A percentile compares a stretch with the other conserved stretches of the same genome.
Conservation (phyloP, 2,329 filamentous ascomycete species). For the Colletotrichum plurivorum region DNA sequence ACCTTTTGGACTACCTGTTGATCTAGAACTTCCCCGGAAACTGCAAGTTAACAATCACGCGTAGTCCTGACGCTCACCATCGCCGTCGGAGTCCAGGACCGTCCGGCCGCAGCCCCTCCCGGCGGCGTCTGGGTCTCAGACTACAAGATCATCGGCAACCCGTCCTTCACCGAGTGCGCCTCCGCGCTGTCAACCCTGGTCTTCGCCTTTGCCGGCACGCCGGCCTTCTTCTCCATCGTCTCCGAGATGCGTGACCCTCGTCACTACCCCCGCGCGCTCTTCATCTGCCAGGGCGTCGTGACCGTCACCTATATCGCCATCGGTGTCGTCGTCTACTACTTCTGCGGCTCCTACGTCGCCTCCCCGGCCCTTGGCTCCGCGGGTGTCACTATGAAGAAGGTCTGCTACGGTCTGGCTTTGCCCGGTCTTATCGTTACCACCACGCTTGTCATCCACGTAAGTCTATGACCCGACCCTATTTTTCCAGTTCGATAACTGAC, state of each 20-base stretch:
- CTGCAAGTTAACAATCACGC: not conserved
- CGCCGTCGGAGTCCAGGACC: conserved; percentile 49
- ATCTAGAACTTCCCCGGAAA: not conserved
- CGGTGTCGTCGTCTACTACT: conserved; percentile 59
- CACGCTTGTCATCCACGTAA: conserved; percentile 48
- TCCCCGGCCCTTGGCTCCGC: conserved; percentile 63
- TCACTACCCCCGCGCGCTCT: conserved; percentile 47
- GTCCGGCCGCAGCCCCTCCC: conserved; percentile 45
- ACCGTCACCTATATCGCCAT: conserved; percentile 52
- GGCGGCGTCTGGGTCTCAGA: conserved; percentile 45
- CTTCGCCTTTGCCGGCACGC: conserved; percentile 55
- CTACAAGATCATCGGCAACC: conserved; percentile 69
- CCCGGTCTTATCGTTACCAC: conserved; percentile 48
- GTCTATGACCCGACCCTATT: not conserved
- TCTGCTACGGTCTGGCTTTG: conserved; percentile 58
- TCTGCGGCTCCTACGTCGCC: conserved; percentile 60
- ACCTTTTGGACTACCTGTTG: not conserved
- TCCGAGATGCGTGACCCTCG: conserved; percentile 53
- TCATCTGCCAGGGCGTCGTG: conserved; percentile 47
- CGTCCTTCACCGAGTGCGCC: conserved; percentile 65
- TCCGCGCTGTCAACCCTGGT: conserved; percentile 51
- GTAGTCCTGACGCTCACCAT: conserved; percentile 47
- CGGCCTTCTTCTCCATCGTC: conserved; percentile 51
- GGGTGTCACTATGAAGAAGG: conserved; percentile 57
- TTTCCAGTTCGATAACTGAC: not conserved